Evolutionary conservation across 1,284 basidiomycete species (phyloP).

Genomic region (Ganoderma resinaceum): DNA sequence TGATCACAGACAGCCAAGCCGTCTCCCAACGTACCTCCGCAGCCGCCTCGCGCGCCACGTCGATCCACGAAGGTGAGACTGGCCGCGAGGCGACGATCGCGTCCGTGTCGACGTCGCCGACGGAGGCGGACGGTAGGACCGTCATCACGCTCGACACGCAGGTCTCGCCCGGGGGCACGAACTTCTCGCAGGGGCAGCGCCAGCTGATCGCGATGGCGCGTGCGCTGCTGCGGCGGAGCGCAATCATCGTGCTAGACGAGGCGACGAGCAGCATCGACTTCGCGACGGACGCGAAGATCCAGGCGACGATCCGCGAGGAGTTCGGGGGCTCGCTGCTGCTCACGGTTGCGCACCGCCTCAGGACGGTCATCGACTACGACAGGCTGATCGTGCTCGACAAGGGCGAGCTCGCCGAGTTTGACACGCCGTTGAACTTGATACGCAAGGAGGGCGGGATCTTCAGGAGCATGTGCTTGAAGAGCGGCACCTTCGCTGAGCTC

Average conservation of each 20-base stretch:
- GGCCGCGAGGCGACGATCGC: constrained; percentile 40
- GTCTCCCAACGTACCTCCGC: constrained; percentile 58
- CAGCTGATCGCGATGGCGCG: constrained; percentile 86
- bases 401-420: constrained; percentile 83
- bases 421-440: constrained; percentile 82
- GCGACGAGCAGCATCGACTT: constrained; percentile 83
- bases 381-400: constrained; percentile 84
- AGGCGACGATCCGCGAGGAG: constrained; percentile 81
- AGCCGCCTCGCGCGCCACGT: constrained; percentile 54
- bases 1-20: constrained; percentile 57
- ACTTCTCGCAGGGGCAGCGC: constrained; percentile 87
- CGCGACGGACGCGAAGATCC: constrained; percentile 80
- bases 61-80: constrained; percentile 47
- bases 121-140: constrained; percentile 58
- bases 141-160: constrained; percentile 72
- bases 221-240: constrained; percentile 76
- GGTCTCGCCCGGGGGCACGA: constrained; percentile 81
- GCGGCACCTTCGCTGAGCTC: constrained; percentile 77
- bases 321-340: constrained; percentile 70
- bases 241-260: constrained; percentile 86
- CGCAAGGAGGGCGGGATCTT: constrained; percentile 79
- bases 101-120: constrained; percentile 46
- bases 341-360: constrained; percentile 51
- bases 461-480: constrained; percentile 83
- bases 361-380: constrained; percentile 82